These are phyloP conservation scores for Dispira parvispora DNA, from an alignment of 192 early-diverging fungal genomes.

Conservation along the genomic window DNA sequence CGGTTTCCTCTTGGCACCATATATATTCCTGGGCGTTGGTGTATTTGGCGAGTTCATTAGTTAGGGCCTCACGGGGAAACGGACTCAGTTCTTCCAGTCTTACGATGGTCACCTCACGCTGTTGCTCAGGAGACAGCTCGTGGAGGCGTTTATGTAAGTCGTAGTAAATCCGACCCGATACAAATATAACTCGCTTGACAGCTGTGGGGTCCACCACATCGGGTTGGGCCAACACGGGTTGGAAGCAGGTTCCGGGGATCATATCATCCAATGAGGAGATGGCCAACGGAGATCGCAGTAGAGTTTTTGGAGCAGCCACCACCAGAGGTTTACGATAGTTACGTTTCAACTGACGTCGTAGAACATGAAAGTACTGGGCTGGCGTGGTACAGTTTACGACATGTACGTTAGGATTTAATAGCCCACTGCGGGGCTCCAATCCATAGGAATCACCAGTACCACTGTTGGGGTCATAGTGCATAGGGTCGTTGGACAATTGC, in stretches of 20 bases:
- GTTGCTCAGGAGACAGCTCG: slow-evolving; percentile 11
- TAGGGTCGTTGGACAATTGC: slow-evolving; percentile 73
- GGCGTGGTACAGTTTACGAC: slow-evolving; percentile 85
- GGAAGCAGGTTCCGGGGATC: slow-evolving; percentile 68
- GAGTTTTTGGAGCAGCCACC: slow-evolving; percentile 56
- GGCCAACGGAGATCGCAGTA: slow-evolving; percentile 44
- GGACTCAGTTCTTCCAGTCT: slow-evolving; percentile 86
- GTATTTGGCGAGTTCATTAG: slow-evolving; percentile 43
- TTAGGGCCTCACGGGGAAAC: slow-evolving; percentile 60
- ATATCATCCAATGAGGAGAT: slow-evolving; percentile 67
- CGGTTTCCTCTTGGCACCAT: slow-evolving; percentile 85
- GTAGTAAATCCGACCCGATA: slow-evolving; percentile 86
- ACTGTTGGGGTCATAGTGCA: slow-evolving; percentile 18
- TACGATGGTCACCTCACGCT: slow-evolving; percentile 57
- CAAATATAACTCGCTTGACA: slow-evolving; percentile 53
- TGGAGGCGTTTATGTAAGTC: slow-evolving; percentile 61
- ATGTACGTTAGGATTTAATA: slow-evolving; percentile 76
- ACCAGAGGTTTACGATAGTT: slow-evolving; percentile 91
- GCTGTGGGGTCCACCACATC: slow-evolving; percentile 21
- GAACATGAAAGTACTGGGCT: slow-evolving; percentile 88
- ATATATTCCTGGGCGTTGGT: slow-evolving; percentile 43
- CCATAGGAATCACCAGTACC: background rate
- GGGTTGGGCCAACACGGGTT: slow-evolving; percentile 58
- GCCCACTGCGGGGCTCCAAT: background rate
- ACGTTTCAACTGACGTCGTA: slow-evolving; percentile 83